These are phyloP conservation scores for Kwoniella bestiolae DNA, from an alignment of 768 basidiomycete species.

Conservation along the genomic window DNA sequence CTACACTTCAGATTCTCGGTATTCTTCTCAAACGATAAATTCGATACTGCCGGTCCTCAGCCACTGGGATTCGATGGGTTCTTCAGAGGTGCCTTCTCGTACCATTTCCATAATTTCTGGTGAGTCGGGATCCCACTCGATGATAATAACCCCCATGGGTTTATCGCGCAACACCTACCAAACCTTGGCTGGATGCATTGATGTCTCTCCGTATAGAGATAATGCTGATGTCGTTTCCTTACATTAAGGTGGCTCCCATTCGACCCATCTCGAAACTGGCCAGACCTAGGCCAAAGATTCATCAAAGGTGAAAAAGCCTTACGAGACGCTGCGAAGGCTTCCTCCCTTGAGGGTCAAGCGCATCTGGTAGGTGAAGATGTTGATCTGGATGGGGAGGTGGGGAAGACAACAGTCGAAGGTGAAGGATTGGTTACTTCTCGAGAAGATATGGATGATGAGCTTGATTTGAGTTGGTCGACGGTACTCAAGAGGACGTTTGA, in stretches of 20 bases:
- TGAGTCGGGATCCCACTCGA: constrained; percentile 21
- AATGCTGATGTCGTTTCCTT: no score
- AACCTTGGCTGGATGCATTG: no score
- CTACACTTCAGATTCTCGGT: constrained; percentile 71
- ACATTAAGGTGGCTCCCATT: constrained; percentile 90
- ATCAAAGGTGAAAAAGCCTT: constrained; percentile 72
- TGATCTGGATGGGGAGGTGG: constrained; percentile 3
- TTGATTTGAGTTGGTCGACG: constrained; percentile 71
- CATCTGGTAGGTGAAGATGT: constrained; percentile 14
- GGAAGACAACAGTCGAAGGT: constrained; percentile 11
- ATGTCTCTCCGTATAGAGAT: not conserved
- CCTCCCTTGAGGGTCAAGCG: constrained; percentile 21
- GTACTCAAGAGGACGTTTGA: constrained; percentile 96
- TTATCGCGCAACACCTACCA: no score
- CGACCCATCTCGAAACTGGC: constrained; percentile 90
- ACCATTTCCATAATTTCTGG: constrained; percentile 78
- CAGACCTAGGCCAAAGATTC: constrained; percentile 85
- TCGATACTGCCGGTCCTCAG: constrained; percentile 76
- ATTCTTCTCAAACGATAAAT: constrained; percentile 58
- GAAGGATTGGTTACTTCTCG: constrained; percentile 24
- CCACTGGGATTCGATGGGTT: constrained; percentile 92
- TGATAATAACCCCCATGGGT: not conserved
- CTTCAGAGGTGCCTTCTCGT: constrained; percentile 89
- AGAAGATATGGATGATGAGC: constrained; percentile 54
- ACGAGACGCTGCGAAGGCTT: constrained; percentile 58